A percentile compares a stretch with the other conserved stretches of the same genome.
phyloP scores from a whole-genome alignment of 257 asterid species.

The Capsicum rhomboideum region DNA sequence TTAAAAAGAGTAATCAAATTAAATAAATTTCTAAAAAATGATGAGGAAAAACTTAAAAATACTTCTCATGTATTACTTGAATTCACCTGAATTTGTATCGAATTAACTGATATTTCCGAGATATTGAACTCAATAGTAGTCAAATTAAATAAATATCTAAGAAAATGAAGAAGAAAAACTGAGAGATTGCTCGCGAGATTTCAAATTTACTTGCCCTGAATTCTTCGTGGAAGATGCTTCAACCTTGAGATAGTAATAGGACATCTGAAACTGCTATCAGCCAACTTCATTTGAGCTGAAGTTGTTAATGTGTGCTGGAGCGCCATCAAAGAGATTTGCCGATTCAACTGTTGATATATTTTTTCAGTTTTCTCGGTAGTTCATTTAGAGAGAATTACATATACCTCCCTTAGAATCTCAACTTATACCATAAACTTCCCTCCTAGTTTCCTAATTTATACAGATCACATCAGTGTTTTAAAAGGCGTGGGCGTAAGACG shows the following conservation, averaged over 20 bases:
- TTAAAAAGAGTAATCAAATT: not conserved
- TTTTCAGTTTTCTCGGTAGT: not conserved
- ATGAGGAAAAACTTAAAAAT: not conserved
- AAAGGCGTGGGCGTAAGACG: too few relatives aligned
- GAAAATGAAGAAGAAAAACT: not conserved
- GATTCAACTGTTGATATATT: not conserved
- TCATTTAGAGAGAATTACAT: not conserved
- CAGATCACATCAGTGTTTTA: not conserved
- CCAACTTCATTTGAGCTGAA: not conserved
- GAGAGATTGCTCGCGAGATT: not conserved
- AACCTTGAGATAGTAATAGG: constrained; percentile 11
- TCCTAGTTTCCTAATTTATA: not conserved
- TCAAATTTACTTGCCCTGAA: constrained; percentile 13
- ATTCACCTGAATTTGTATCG: not conserved
- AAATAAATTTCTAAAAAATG: not conserved
- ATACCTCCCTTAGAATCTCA: not conserved
- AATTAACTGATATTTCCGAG: not conserved
- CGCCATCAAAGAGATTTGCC: not conserved
- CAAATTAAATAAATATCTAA: not conserved
- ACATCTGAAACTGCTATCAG: constrained; percentile 6
- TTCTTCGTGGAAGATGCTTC: constrained; percentile 14
- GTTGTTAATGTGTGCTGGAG: not conserved
- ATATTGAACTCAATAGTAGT: not conserved
- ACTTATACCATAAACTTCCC: not conserved
- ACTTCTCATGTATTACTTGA: too few relatives aligned